Percentiles rank a stretch among this genome's conserved stretches.
phyloP scores from a whole-genome alignment of 768 basidiomycete species.

The Rhodotorula graminis region DNA sequence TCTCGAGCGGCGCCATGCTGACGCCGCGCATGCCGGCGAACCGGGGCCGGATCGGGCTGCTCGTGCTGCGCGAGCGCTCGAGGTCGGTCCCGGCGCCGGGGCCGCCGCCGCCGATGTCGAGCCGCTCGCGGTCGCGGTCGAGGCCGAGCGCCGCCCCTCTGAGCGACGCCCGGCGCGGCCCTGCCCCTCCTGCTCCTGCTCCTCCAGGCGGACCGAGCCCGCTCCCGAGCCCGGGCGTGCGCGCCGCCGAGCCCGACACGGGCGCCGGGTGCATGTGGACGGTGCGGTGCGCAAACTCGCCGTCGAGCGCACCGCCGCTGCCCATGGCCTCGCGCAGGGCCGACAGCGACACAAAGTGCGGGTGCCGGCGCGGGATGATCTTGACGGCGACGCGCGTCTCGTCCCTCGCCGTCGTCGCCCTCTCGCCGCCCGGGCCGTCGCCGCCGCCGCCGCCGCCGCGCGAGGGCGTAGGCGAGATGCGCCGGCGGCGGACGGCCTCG shows the following conservation, averaged over 20 bases:
- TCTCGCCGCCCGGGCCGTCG: too few relatives aligned
- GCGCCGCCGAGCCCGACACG: neutral
- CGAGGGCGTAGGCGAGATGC: neutral
- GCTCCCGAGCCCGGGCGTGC: too few relatives aligned
- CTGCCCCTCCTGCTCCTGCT: neutral
- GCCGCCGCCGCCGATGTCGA: neutral
- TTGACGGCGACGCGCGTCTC: slow-evolving; percentile 39
- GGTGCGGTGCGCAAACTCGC: neutral
- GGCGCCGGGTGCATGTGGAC: neutral
- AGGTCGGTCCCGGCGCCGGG: neutral
- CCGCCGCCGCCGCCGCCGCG: neutral
- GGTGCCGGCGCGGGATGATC: slow-evolving; percentile 31
- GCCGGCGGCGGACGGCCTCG: slow-evolving; percentile 10
- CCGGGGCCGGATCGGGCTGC: neutral
- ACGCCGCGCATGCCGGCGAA: neutral
- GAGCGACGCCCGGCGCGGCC: neutral
- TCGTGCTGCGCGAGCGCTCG: neutral
- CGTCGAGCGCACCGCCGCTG: too few relatives aligned
- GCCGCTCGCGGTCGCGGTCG: too few relatives aligned
- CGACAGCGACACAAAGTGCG: neutral
- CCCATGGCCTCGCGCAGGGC: neutral
- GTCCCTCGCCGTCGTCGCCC: neutral
- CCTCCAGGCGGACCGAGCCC: neutral
- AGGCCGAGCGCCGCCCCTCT: neutral
- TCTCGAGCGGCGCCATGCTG: neutral